Conservation (phyloP, 1,284 basidiomycete genomes). For the Irpex sp. region DNA sequence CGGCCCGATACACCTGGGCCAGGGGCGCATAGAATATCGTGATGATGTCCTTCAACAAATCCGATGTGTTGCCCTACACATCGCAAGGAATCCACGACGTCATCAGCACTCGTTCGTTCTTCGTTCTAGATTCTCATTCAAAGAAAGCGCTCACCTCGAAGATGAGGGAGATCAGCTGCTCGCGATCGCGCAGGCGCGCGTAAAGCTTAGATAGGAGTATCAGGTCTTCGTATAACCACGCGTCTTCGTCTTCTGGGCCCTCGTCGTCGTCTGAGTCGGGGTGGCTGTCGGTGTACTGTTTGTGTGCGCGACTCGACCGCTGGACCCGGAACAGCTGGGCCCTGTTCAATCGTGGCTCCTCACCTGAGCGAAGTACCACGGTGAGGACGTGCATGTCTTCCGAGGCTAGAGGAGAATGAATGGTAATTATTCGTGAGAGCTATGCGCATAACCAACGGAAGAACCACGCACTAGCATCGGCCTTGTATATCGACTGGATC, state of each 20-base stretch:
- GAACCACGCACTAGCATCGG: constrained; percentile 63
- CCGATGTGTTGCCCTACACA: constrained; percentile 85
- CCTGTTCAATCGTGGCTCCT: constrained; percentile 71
- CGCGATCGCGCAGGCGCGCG: constrained; percentile 81
- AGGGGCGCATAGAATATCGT: constrained; percentile 98
- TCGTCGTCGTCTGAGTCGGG: constrained; percentile 90
- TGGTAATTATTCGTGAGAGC: not conserved
- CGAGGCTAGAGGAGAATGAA: constrained; percentile 35
- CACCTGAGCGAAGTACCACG: constrained; percentile 79
- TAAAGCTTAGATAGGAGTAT: constrained; percentile 77
- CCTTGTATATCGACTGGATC: constrained; percentile 80
- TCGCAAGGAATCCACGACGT: not conserved
- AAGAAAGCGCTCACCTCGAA: constrained; percentile 72
- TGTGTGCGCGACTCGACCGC: constrained; percentile 73
- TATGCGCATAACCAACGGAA: not conserved
- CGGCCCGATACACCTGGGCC: constrained; percentile 98
- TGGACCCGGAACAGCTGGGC: constrained; percentile 79
- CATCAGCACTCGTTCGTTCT: not conserved
- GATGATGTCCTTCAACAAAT: constrained; percentile 96
- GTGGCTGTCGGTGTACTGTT: constrained; percentile 53
- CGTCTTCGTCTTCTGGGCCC: constrained; percentile 88
- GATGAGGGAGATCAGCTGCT: constrained; percentile 90
- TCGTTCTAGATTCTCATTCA: not conserved
- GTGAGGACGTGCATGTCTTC: constrained; percentile 83
- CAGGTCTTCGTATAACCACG: constrained; percentile 92